Percentiles rank a stretch among this genome's conserved stretches.
Evolutionary conservation across 2,329 filamentous ascomycete species (phyloP).

Genomic region (Harringtonia lauricola): DNA sequence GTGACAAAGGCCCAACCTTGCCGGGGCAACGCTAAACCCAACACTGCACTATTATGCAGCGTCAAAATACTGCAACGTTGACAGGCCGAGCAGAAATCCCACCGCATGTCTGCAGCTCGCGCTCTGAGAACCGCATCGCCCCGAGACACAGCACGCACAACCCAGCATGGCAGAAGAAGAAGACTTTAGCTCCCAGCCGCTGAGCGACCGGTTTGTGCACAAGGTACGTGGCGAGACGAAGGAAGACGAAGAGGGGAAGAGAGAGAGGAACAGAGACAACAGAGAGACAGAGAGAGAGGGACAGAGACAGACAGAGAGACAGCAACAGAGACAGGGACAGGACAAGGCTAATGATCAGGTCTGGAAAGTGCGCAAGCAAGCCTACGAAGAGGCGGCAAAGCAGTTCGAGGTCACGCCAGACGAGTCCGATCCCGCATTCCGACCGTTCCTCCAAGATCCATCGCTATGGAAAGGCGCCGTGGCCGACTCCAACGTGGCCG

Average conservation of each 20-base stretch:
- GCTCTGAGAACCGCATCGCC: no score
- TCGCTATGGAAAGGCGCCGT: conserved; percentile 87
- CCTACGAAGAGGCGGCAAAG: conserved; percentile 85
- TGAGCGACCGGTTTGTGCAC: conserved; percentile 73
- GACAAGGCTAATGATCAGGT: conserved; percentile 33
- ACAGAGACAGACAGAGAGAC: background rate
- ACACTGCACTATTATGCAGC: background rate
- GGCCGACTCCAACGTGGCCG: conserved; percentile 89
- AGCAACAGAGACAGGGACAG: no score
- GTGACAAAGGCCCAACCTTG: background rate
- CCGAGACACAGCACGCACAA: background rate
- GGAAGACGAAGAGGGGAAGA: background rate
- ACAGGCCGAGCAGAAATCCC: background rate
- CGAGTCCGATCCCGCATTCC: conserved; percentile 76
- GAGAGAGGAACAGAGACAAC: background rate
- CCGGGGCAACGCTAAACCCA: background rate
- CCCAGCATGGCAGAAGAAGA: conserved; percentile 70
- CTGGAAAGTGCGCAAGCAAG: conserved; percentile 95
- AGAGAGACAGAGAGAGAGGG: background rate
- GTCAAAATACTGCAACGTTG: background rate
- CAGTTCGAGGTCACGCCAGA: conserved; percentile 76
- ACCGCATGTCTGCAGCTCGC: no score
- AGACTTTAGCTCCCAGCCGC: conserved; percentile 68
- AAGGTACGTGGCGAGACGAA: conserved; percentile 42
- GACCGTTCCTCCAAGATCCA: conserved; percentile 77